Evolutionary conservation across 306 rosid species (phyloP), one percentile per base, ranked within the genome.

Genomic region (Cajanus cajan): DNA sequence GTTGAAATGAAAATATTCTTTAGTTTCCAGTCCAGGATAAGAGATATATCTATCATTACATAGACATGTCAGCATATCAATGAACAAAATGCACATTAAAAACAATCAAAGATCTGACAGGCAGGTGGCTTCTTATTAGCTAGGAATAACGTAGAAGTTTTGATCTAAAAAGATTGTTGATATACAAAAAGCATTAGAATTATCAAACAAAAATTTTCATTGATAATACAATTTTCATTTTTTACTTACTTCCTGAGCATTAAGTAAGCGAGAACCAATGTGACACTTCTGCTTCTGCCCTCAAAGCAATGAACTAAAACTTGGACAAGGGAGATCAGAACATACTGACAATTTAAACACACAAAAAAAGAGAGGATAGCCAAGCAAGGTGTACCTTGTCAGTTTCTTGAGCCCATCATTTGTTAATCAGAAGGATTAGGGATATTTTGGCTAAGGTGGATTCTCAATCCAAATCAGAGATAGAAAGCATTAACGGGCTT

Each of bases 251-350:
- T 95, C 70, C 89, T 89, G 82, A 93, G 91, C 94, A 95, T 93
- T 31, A 93, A 87, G 94, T 91, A 93, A 34, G 99, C 99, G 71
- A 95, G 89, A 81, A 95, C 97, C 75, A 91, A 61, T 0, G 97
- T 90, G 48, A 90, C 98, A 81, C 99, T 95, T 89, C 99, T 86
- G 86, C 99, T 95, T 84, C 62, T 95, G 52, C 99, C 99, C 78
- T 95, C 99, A 79, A 95, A 95, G 88, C 99, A 95, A 78, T 95
- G 99, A 55, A 95, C 99, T 54, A 95, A 79, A 57, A 95, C 89
- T 84, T 68, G 34, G 39, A 7, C 68, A 62, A 62, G 18, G 44
- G 43, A 62, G 22, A 62, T 62, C n/a, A 62, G 68, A 62, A 34
- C 19, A 34, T 15, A 34, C 24, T 62, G 37, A 52, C 77, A 36